These are phyloP conservation scores for Diospyros kaki DNA, from an alignment of 148 eudicot genomes.

Conservation along the genomic window DNA sequence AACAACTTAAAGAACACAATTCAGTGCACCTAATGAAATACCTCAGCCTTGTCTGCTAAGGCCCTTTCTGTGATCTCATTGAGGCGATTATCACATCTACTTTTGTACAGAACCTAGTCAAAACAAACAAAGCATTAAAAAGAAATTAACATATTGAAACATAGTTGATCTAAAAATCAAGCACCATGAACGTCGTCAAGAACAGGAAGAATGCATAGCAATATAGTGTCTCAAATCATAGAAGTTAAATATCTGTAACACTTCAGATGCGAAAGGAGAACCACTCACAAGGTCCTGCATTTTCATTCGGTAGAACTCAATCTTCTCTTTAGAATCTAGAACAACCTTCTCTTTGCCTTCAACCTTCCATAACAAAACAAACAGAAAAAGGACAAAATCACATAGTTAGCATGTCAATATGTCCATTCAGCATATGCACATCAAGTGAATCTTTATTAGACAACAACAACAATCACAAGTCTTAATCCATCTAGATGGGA, in stretches of 20 bases:
- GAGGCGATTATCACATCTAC: slow-evolving; percentile 94
- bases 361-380: slow-evolving; percentile 35
- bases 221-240: neutral
- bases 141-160: slow-evolving; percentile 4
- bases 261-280: slow-evolving; percentile 12
- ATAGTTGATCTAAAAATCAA: neutral
- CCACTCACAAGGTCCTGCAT: slow-evolving; percentile 98
- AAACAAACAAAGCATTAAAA: slow-evolving; percentile 10
- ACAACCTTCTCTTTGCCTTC: slow-evolving; percentile 60
- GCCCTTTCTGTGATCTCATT: slow-evolving; percentile 99
- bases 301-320: slow-evolving; percentile 83
- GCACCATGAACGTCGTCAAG: neutral
- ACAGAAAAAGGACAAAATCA: neutral
- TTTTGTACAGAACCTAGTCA: slow-evolving; percentile 80
- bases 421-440: too few species aligned
- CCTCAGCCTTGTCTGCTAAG: slow-evolving; percentile 91
- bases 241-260: neutral
- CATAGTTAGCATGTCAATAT: too few species aligned
- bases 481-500: too few species aligned
- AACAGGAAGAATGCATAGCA: neutral
- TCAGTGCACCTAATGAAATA: slow-evolving; percentile 21
- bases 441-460: too few species aligned
- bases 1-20: neutral
- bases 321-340: slow-evolving; percentile 91
- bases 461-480: too few species aligned